Base-by-base conservation (phyloP, 257 asterid genomes). In the Datura wrightii region DNA sequence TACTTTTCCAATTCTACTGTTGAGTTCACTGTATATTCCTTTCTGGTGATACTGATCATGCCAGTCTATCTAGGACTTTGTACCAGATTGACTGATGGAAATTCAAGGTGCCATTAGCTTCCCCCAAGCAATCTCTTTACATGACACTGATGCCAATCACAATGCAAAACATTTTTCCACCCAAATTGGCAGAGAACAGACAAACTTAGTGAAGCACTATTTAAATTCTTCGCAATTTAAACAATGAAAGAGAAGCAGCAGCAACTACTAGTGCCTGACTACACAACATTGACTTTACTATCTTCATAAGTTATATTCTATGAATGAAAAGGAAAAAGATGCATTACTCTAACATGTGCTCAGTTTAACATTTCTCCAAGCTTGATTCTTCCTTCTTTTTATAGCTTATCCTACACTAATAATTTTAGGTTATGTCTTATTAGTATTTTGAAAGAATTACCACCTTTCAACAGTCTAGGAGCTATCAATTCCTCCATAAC, bases 141-240 rank as follows among this genome's bases (percentile, higher is more conserved):
- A 37, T 67, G 76, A 67, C 1, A 67, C 76, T 67, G 76, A 67
- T 37, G 76, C 31, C 76, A 37, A 37, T 67, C 50, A 67, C 50
- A 66, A 71, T 10, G 56, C 56, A 46, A 44, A 46, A 19, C 19
- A 44, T 44, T 41, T 50, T 46, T 19, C 80, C 11, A 46, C 3
- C 24, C 24, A 67, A 67, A 67, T 67, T 67, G 76, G 31, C 50
- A 67, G 50, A 67, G 24, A 65, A 67, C 76, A 67, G 19, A 0
- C 24, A 1, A 15, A 67, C 76, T 67, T 67, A 15, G 11, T 67
- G 50, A 37, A 67, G 50, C 37, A 67, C 76, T 6, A 67, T 6
- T 3, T 37, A 37, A 0, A 3, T 67, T 67, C 76, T 67, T 15
- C 50, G 0, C 1, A 67, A 67, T 6, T 67, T 67, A 67, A 37